These are phyloP conservation scores for Nemania serpens DNA, from an alignment of 2,329 filamentous ascomycete genomes.

Conservation along the genomic window DNA sequence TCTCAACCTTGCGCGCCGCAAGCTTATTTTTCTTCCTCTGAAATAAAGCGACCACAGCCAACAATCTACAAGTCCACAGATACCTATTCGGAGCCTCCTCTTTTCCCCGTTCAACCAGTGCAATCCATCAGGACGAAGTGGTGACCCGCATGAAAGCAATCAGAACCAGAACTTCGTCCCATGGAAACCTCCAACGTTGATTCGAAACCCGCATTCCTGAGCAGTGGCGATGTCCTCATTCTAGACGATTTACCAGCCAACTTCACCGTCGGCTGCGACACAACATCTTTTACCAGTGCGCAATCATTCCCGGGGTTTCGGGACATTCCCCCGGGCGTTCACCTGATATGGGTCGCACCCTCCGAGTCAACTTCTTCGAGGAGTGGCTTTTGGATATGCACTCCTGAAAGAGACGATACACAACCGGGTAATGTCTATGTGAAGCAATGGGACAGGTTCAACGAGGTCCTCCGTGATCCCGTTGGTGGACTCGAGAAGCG, in stretches of 20 bases:
- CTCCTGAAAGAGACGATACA: constrained; percentile 38
- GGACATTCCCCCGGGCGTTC: constrained; percentile 59
- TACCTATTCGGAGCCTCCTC: too few species aligned
- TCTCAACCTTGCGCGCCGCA: background rate
- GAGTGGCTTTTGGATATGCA: constrained; percentile 62
- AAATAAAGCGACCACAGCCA: too few species aligned
- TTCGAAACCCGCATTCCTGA: constrained; percentile 37
- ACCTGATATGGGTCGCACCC: constrained; percentile 64
- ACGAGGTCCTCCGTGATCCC: constrained; percentile 59
- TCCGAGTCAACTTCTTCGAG: constrained; percentile 53
- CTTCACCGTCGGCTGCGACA: constrained; percentile 60
- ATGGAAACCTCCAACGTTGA: constrained; percentile 27
- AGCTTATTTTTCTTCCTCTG: background rate
- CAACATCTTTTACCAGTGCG: constrained; percentile 52
- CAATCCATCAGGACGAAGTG: too few species aligned
- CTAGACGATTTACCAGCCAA: constrained; percentile 56
- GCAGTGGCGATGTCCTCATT: constrained; percentile 56
- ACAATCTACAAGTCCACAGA: too few species aligned
- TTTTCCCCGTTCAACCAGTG: too few species aligned
- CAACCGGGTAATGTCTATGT: constrained; percentile 42
- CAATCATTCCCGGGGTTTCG: constrained; percentile 57
- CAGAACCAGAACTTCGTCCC: background rate
- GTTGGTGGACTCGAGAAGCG: constrained; percentile 50
- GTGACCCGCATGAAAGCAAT: too few species aligned
- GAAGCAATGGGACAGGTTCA: constrained; percentile 54